A percentile compares a stretch with the other conserved stretches of the same genome.
Conservation (phyloP, 164 flowering plant species). For the Vitis amurensis region DNA sequence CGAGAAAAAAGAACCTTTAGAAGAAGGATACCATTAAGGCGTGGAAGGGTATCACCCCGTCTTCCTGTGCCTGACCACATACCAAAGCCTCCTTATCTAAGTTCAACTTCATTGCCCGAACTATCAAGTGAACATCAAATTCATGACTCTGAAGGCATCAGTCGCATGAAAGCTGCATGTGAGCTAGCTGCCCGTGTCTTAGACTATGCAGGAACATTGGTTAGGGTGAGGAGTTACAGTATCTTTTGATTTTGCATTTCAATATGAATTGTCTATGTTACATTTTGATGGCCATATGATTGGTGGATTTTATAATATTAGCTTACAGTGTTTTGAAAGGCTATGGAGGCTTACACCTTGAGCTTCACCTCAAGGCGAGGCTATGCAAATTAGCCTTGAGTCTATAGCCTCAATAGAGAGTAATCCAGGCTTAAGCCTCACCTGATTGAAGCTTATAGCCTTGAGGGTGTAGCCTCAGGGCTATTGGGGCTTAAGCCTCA, state of each 20-base stretch:
- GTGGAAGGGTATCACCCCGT: conserved; percentile 72
- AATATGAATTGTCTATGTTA: too few species aligned
- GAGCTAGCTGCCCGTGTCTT: conserved; percentile 94
- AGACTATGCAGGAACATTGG: conserved; percentile 83
- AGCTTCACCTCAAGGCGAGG: too few species aligned
- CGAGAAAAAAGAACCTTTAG: conserved; percentile 26
- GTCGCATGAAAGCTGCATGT: conserved; percentile 80
- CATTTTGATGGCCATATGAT: too few species aligned
- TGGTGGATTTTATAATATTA: too few species aligned
- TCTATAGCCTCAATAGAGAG: too few species aligned
- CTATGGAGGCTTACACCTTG: too few species aligned
- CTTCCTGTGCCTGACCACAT: conserved; percentile 87
- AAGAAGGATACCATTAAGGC: conserved; percentile 66
- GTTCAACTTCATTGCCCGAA: conserved; percentile 55
- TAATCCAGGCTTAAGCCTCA: too few species aligned
- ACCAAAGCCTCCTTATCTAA: conserved; percentile 82
- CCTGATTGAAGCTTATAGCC: too few species aligned
- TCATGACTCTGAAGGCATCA: conserved; percentile 78
- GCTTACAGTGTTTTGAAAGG: too few species aligned
- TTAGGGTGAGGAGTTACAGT: conserved; percentile 54
- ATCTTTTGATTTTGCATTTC: neutral
- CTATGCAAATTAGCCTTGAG: too few species aligned
- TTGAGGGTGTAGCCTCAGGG: too few species aligned
- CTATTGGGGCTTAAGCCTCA: too few species aligned
- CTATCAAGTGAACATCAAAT: conserved; percentile 67